phyloP scores from a whole-genome alignment of 2,329 filamentous ascomycete genomes.

The Sarocladiaceae sp. region DNA sequence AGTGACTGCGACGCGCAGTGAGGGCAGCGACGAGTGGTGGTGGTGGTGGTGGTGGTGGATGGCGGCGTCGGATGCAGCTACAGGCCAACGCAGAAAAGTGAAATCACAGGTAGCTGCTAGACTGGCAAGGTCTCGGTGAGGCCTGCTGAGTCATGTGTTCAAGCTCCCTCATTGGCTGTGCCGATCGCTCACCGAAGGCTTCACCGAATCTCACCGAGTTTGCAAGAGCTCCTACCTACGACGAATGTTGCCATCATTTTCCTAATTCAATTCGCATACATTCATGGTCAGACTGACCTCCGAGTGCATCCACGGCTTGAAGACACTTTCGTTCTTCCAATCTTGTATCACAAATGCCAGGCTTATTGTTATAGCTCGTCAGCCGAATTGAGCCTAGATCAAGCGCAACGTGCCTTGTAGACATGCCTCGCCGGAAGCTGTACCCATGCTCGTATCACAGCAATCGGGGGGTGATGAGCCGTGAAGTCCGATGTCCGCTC shows the following conservation, averaged over 20 bases:
- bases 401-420: no score
- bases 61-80: neutral
- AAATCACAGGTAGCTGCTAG: constrained; percentile 1
- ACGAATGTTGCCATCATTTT: neutral
- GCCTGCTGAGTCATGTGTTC: neutral
- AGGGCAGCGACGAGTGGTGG: no score
- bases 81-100: neutral
- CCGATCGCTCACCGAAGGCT: neutral
- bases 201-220: constrained; percentile 3
- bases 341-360: no score
- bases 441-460: no score
- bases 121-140: neutral
- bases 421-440: no score
- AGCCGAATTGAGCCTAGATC: no score
- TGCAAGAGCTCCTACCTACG: neutral
- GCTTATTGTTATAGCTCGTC: no score
- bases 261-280: neutral
- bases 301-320: no score
- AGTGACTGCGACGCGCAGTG: constrained; percentile 10
- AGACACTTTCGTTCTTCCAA: neutral
- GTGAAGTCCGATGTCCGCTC: no score
- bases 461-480: no score
- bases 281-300: neutral
- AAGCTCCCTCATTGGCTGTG: neutral
- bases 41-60: neutral